Base-by-base conservation (phyloP, 2,329 filamentous ascomycete genomes). In the Knoxdaviesia proteae region DNA sequence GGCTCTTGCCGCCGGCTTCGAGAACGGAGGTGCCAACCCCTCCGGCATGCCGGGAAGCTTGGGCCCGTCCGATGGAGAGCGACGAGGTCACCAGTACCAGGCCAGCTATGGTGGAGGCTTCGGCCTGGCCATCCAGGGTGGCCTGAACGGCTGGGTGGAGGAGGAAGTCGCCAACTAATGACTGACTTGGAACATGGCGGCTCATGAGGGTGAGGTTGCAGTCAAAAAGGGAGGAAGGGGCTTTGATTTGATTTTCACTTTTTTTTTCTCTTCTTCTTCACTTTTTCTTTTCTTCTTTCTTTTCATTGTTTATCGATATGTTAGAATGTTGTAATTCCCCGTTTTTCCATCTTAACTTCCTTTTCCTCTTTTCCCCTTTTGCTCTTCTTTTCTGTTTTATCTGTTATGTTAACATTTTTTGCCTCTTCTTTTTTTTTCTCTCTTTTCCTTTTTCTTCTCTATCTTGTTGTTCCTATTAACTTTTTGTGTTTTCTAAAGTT, bases 101-200 rank as follows among this genome's bases (percentile, higher is more conserved):
- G 64, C 67, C 32, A 75, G 70, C 57, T 78, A 67, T 46, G 67
- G 71, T 45, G 71, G 71, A 31, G 71, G 71, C 3, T 76, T 72
- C 46, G 74, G 72, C 32, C 62, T 78, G 8, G 72, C 70, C 35
- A 75, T 78, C 43, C 72, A 77, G 53, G 68, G 72, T 47, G 71
- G 71, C 6, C 57, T 79, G 50, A 77, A 77, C 49, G 74, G 74
- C 43, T 80, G 75, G 75, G 72, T 73, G 34, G 74, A 79, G 57
- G 74, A 79, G 54, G 72, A 76, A 56, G 69, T 76, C 48, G 66
- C 68, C 45, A 75, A 75, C 59, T 76, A 58, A 60, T 46, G 41
- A 9, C 32, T 7, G 29, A 34, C 50, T 54, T 51, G 44, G 48
- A 50, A 50, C 53, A 54, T 50, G 39, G 51, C 38, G 20, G 20